Percentiles rank a stretch among this genome's conserved stretches.
These are phyloP conservation scores for Selenicereus undatus DNA, from an alignment of 148 eudicot genomes.

Conservation along the genomic window DNA sequence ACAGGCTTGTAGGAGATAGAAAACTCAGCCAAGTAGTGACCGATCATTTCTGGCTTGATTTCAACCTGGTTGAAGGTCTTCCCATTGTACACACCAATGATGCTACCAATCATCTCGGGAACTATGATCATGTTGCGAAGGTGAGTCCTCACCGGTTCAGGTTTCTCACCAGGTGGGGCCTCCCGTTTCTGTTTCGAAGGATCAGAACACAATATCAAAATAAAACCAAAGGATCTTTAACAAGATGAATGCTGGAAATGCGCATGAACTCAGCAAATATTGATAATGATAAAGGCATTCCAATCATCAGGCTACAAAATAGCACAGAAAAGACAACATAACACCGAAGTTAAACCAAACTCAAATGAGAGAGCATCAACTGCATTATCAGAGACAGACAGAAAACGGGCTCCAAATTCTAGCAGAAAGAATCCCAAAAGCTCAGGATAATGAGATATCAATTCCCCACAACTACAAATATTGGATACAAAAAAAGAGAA, in stretches of 20 bases:
- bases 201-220: background rate
- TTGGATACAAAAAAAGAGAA: too few species aligned
- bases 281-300: background rate
- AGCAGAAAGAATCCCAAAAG: background rate
- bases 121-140: slow-evolving; percentile 71
- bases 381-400: too few species aligned
- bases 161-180: slow-evolving; percentile 69
- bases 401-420: background rate
- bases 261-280: too few species aligned
- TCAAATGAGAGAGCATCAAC: background rate
- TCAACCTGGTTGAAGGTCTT: slow-evolving; percentile 70
- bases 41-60: slow-evolving; percentile 77
- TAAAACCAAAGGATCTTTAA: background rate
- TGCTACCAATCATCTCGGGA: slow-evolving; percentile 72
- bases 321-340: background rate
- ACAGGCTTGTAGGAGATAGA: slow-evolving; percentile 82
- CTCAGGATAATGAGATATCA: background rate
- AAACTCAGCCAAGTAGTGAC: slow-evolving; percentile 77
- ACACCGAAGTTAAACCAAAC: background rate
- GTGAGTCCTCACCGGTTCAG: slow-evolving; percentile 57
- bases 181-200: slow-evolving; percentile 57
- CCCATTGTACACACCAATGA: slow-evolving; percentile 72
- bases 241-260: too few species aligned
- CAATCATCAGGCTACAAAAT: background rate
- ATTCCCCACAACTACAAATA: background rate